Base-by-base conservation (phyloP, 176 grass and related monocot genomes). In the Alopecurus myosuroides region DNA sequence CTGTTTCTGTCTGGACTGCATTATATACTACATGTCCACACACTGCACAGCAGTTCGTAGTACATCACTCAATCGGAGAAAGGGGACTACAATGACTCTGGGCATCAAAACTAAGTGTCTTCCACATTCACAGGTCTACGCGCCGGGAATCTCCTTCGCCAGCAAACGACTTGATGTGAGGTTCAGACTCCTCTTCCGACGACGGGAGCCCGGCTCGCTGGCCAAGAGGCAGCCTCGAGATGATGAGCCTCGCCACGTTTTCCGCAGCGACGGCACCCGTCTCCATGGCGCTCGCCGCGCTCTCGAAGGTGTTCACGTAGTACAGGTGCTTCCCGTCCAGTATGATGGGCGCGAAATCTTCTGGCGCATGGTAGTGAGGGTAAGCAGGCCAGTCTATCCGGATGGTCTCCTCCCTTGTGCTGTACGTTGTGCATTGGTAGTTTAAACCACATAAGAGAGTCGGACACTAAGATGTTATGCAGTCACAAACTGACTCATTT, bases 271-370 rank as follows among this genome's bases (percentile, higher is more conserved):
- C 93, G 4, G 95, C 91, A 1, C 93, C 92, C 1, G 87, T 93
- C 79, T 98, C 95, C 11, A 98, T 95, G 44, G 93, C 83, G 39
- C 95, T 98, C 4, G 93, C 93, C 0, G 91, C 95, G 57, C 89
- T 98, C 86, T 98, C 95, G 15, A 98, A 95, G 34, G 77, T 92
- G 56, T 98, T 98, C 82, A 98, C 92, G 87, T 98, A 98, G 86
- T 98, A 98, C 74, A 98, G 86, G 62, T 98, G 93, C 23, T 85
- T 90, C 30, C 81, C 86, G 34, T 98, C 96, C 86, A 98, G 58
- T 76, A 98, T 19, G 66, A 98, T 91, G 11, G 93, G 95, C 17
- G 91, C 91, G 77, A 98, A 95, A 30, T 72, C 79, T 65, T 98
- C 95, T 0, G 95, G 95, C 19, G 93, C 91, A 80, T 95, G 64